Base-by-base conservation (phyloP, 768 basidiomycete species). In the Porpolomopsis calyptriformis region DNA sequence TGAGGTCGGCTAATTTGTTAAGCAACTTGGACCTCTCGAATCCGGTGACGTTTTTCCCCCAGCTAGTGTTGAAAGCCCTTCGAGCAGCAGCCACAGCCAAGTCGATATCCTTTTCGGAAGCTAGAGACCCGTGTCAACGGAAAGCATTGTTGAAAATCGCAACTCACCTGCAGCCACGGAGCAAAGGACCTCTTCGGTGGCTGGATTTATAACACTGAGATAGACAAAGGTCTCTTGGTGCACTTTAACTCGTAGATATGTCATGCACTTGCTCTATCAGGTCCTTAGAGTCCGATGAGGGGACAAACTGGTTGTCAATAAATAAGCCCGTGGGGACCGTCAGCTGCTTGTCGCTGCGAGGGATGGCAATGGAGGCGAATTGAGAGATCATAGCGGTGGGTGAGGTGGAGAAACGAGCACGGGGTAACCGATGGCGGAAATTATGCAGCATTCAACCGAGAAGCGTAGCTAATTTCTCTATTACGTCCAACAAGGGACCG, bases 11-110 rank as follows among this genome's bases (percentile, higher is more conserved):
- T 20, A 94, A 76, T 61, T 82, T 87, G 68, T 85, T 80, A 41
- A 96, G 66, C 45, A 92, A 69, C 52, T 78, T 77, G 18, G 88
- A 80, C 36, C 94, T 74, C 63, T 89, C 82, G 49, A 80, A 77
- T 22, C 85, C 83, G n/a, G 84, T 80, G 46, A 85, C 77, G 55
- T 90, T 87, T n/a, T 84, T 82, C 3, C 90, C 92, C 90, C 90
- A 94, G 22, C 82, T 80, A 11, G 82, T 85, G 45, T 82, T 75
- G 70, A 86, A 89, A 4, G 91, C 89, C 29, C 73, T 68, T 50
- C 85, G 78, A 18, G 92, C 91, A 11, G 89, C 84, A 4, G 77
- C 76, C 27, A 94, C 87, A 3, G 90, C 90, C 46, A 72, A 57
- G 57, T 94, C 86, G 53, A 94, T 81, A 62, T 93, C 90, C 62